Evolutionary conservation across 371 early-diverging fungal species (phyloP).

Genomic region (Mucor racemosus): DNA sequence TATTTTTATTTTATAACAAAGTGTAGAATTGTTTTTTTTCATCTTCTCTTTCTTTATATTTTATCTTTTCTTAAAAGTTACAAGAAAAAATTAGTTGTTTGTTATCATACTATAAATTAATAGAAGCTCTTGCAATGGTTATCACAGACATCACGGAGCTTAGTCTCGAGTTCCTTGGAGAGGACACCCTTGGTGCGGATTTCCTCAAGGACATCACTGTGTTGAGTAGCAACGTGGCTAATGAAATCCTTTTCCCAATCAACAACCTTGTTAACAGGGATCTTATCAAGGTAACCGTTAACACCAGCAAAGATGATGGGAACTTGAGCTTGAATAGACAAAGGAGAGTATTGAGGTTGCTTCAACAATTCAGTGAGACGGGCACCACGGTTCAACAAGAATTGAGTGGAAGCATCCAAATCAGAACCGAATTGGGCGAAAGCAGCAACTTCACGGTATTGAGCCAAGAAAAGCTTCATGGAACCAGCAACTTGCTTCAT

Average conservation of each 20-base stretch:
- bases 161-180: conserved; percentile 73
- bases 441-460: conserved; percentile 98
- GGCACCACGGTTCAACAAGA: conserved; percentile 97
- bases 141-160: conserved; percentile 77
- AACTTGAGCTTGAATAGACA: conserved; percentile 94
- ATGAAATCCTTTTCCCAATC: conserved; percentile 90
- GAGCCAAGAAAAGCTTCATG: conserved; percentile 96
- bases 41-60: background rate
- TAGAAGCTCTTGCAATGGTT: conserved; percentile 85
- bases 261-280: conserved; percentile 86
- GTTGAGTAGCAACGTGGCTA: conserved; percentile 84
- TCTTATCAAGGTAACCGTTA: conserved; percentile 97
- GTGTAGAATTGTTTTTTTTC: conserved; percentile 13
- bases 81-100: background rate
- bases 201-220: conserved; percentile 80
- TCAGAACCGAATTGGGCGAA: conserved; percentile 99
- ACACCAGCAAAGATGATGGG: conserved; percentile 94
- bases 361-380: conserved; percentile 95
- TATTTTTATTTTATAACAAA: conserved; percentile 21
- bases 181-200: conserved; percentile 80
- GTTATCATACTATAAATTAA: conserved; percentile 33
- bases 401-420: conserved; percentile 97
- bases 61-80: conserved; percentile 1
- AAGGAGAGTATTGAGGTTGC: conserved; percentile 94
- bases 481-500: conserved; percentile 99